Percentiles rank a stretch among this genome's conserved stretches.
phyloP scores from a whole-genome alignment of 495 filamentous ascomycete species.

The Penicillium malachiteum region DNA sequence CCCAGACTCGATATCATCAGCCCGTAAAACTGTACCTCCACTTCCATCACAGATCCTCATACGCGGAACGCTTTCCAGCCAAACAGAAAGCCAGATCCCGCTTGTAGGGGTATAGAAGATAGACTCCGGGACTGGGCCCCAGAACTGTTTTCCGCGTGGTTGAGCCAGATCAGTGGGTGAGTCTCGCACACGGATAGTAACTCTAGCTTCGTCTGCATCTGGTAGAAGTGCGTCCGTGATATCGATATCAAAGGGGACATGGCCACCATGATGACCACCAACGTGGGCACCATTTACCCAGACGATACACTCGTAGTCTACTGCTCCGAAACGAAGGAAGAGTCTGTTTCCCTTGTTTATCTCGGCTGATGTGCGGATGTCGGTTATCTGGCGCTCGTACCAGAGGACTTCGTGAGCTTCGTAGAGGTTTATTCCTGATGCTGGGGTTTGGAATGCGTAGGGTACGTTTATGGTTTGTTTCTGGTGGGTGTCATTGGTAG shows the following conservation, averaged over 20 bases:
- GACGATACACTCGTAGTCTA: conserved; percentile 38
- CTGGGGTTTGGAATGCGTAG: conserved; percentile 57
- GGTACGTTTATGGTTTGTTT: conserved; percentile 53
- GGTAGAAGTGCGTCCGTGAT: conserved; percentile 23
- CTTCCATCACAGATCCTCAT: conserved; percentile 27
- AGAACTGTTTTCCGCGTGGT: conserved; percentile 43
- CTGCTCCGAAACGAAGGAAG: conserved; percentile 36
- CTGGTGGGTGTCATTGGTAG: conserved; percentile 5
- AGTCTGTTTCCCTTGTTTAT: conserved; percentile 15
- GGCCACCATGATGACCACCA: conserved; percentile 33
- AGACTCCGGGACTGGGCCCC: conserved; percentile 37
- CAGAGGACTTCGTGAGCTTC: conserved; percentile 59
- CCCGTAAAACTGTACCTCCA: conserved; percentile 32
- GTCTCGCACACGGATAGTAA: conserved; percentile 33
- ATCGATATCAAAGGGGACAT: conserved; percentile 40
- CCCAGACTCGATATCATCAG: conserved; percentile 33
- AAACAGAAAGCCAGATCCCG: conserved; percentile 39
- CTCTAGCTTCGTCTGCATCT: conserved; percentile 2
- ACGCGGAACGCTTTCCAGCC: conserved; percentile 37
- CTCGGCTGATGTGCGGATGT: conserved; percentile 39
- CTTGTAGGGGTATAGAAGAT: conserved; percentile 43
- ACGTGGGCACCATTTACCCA: conserved; percentile 30
- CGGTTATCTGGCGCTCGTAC: conserved; percentile 53
- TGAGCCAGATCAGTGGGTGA: conserved; percentile 36
- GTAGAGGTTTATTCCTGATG: conserved; percentile 53